Conservation (phyloP, 2,329 filamentous ascomycete species). For the Aureobasidium sp. region DNA sequence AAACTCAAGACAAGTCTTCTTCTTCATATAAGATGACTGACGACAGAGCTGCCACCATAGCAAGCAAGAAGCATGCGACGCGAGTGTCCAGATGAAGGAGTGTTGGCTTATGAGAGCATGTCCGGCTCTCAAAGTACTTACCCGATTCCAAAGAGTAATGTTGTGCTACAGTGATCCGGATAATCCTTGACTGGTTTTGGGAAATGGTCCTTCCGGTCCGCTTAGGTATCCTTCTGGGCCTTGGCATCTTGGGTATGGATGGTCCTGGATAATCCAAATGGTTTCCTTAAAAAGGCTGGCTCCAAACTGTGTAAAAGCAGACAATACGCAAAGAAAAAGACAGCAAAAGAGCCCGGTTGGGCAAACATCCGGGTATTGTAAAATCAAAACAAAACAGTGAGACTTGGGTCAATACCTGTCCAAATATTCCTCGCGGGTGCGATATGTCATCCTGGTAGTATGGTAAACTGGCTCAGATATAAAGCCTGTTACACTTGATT, state of each 20-base stretch:
- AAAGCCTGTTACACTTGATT: conserved; percentile 13
- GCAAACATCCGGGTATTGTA: conserved; percentile 16
- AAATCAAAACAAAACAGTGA: conserved; percentile 18
- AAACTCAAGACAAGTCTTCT: conserved; percentile 8
- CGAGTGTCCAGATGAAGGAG: neutral
- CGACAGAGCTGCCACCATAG: neutral
- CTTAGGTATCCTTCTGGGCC: neutral
- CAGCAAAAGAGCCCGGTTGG: conserved; percentile 16
- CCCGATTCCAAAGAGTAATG: neutral
- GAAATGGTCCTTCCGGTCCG: neutral
- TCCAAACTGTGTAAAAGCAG: conserved; percentile 14
- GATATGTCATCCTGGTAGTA: conserved; percentile 30
- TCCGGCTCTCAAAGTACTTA: conserved; percentile 9
- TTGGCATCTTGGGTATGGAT: neutral
- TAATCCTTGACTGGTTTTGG: neutral
- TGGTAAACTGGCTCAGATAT: conserved; percentile 14
- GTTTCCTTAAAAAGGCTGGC: conserved; percentile 9
- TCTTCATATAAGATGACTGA: conserved; percentile 11
- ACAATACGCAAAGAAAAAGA: conserved; percentile 15
- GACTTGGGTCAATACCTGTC: conserved; percentile 28
- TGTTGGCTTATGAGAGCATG: neutral
- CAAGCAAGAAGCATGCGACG: neutral
- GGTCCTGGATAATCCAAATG: conserved; percentile 12
- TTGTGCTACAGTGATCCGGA: conserved; percentile 1
- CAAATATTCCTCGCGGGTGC: conserved; percentile 29